A percentile compares a stretch with the other conserved stretches of the same genome.
Conservation (phyloP, 2,329 filamentous ascomycete species). For the Rutstroemia sp. region DNA sequence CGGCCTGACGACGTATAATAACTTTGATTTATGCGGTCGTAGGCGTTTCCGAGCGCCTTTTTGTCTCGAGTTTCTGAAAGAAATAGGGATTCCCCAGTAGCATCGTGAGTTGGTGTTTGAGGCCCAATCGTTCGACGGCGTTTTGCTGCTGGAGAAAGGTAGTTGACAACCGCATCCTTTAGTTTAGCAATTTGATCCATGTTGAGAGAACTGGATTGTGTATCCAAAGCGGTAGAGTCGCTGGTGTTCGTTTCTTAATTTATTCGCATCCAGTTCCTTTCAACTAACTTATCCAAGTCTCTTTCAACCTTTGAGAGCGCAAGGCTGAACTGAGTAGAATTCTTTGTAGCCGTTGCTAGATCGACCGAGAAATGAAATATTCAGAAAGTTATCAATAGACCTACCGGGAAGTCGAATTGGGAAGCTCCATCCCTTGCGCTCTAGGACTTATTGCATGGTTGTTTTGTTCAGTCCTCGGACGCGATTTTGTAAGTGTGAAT, state of each 20-base stretch:
- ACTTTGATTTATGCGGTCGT: constrained; percentile 12
- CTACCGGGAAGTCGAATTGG: too few relatives aligned
- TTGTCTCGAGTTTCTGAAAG: constrained; percentile 15
- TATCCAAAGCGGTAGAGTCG: too few relatives aligned
- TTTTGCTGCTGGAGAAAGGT: constrained; percentile 25
- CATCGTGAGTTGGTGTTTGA: constrained; percentile 12
- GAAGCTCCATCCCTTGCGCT: too few relatives aligned
- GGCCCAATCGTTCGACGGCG: constrained; percentile 26
- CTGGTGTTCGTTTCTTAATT: too few relatives aligned
- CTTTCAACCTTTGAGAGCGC: constrained; percentile 3
- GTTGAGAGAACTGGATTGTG: background rate
- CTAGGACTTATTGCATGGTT: too few relatives aligned
- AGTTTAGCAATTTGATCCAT: constrained; percentile 26
- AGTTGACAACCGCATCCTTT: constrained; percentile 23
- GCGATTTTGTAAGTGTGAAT: too few relatives aligned
- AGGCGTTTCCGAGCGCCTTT: constrained; percentile 12
- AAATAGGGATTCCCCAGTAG: constrained; percentile 12
- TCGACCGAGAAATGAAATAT: background rate
- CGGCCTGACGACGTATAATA: constrained; percentile 14
- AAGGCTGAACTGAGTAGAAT: background rate
- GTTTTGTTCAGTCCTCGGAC: too few relatives aligned
- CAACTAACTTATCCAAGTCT: background rate
- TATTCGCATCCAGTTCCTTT: background rate
- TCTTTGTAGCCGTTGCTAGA: background rate
- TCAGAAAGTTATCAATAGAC: background rate